A percentile compares a stretch with the other conserved stretches of the same genome.
These are phyloP conservation scores for Boletus barrowsii DNA, from an alignment of 768 basidiomycete genomes.

Conservation along the genomic window DNA sequence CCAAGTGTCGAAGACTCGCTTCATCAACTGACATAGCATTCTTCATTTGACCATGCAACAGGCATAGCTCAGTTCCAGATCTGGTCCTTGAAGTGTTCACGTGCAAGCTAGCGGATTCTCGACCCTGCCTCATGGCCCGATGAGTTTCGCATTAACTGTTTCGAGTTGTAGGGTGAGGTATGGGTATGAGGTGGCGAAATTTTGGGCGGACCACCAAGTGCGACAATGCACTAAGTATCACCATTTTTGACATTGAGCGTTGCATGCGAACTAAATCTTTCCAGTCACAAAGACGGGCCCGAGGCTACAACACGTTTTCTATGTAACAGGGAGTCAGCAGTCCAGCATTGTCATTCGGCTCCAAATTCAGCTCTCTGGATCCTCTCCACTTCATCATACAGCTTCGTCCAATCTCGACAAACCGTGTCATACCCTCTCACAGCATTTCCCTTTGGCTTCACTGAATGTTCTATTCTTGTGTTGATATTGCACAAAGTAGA, in stretches of 20 bases:
- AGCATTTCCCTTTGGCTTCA: conserved; percentile 4
- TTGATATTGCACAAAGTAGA: conserved; percentile 13
- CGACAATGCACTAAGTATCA: too few species aligned
- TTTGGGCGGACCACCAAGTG: too few species aligned
- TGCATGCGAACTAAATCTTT: too few species aligned
- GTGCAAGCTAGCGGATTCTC: not conserved
- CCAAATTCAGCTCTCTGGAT: not conserved
- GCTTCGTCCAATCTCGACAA: conserved; percentile 13
- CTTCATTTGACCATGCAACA: not conserved
- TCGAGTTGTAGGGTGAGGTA: not conserved
- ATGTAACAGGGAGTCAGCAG: not conserved
- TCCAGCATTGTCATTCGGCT: not conserved
- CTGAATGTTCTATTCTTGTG: conserved; percentile 11
- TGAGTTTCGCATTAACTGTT: not conserved
- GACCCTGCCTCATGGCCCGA: not conserved
- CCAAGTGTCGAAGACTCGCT: too few species aligned
- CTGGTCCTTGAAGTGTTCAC: not conserved
- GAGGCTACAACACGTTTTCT: not conserved
- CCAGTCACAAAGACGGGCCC: too few species aligned
- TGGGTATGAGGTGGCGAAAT: not conserved
- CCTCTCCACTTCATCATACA: conserved; percentile 11
- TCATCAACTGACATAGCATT: too few species aligned
- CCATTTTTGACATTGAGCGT: too few species aligned
- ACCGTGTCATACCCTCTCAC: conserved; percentile 11
- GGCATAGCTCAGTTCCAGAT: not conserved